Base-by-base conservation (phyloP, 768 basidiomycete genomes). In the Melanogaster broomeanus region DNA sequence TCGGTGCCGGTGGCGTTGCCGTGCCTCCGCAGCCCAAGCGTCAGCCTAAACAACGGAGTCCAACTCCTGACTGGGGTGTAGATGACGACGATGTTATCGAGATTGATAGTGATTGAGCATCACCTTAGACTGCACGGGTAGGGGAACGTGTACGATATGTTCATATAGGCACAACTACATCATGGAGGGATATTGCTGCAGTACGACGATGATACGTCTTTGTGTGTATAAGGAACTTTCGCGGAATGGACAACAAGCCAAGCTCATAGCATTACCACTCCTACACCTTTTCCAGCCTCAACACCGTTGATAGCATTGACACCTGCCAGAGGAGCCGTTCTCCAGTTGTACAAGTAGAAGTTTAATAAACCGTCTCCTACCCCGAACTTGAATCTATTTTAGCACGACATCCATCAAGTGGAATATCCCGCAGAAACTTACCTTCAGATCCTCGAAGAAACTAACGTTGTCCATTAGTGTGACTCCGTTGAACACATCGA, bases 401-500 rank as follows among this genome's bases (percentile, higher is more conserved):
- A 58, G 52, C 24, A 49, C 25, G 41, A 40, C 34, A 28, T 18
- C 15, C 33, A 19, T 3, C 18, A 35, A 27, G 19, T n/a, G 9
- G n/a, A 35, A 22, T 22, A 16, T 9, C 30, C 35, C 13, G 53
- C 43, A 33, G 42, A 44, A 38, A 58, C 76, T 45, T 59, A 88
- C 93, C 83, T 90, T 92, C 46, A 96, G 79, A 48, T 94, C 90
- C 28, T 82, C 74, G 46, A 99, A 67, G 69, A 99, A 85, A 41
- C 79, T 65, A 49, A 83, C 77, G 68, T 98, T 99, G 68, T 99
- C 97, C 88, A 98, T 93, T 57, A 97, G 68, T 15, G 95, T 95
- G 62, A 98, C 70, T 2, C 90, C 91, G 68, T 99, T 99, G 71
- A 98, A 85, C 13, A 99, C 97, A 65, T 99, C 97, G 62, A 99